These are phyloP conservation scores for Penicillium diatomitis DNA, from an alignment of 495 filamentous ascomycete species.

Conservation along the genomic window DNA sequence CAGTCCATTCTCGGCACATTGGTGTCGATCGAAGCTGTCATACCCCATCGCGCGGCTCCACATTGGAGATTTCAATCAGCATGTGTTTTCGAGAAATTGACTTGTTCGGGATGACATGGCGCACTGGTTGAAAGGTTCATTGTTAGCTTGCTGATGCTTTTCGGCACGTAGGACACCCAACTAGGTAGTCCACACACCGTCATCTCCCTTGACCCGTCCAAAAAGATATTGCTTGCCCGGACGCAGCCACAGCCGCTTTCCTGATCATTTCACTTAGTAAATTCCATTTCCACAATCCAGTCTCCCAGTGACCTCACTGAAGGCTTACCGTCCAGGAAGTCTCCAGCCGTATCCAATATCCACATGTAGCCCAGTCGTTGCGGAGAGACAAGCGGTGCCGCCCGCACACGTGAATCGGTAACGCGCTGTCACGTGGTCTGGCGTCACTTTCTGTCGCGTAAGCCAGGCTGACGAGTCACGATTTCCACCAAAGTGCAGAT, in stretches of 20 bases:
- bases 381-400: neutral
- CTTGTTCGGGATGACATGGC: slow-evolving; percentile 54
- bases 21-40: slow-evolving; percentile 7
- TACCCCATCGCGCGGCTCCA: slow-evolving; percentile 64
- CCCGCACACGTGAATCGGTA: slow-evolving; percentile 17
- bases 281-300: neutral
- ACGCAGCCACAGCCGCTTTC: slow-evolving; percentile 70
- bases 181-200: slow-evolving; percentile 19
- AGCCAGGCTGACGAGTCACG: neutral
- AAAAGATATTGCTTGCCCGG: slow-evolving; percentile 77
- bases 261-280: slow-evolving; percentile 28
- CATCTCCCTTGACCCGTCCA: slow-evolving; percentile 51
- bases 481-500: too few species aligned
- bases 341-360: slow-evolving; percentile 40
- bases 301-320: neutral
- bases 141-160: neutral
- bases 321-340: slow-evolving; percentile 31
- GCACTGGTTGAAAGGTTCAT: slow-evolving; percentile 24
- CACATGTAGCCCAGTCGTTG: slow-evolving; percentile 26
- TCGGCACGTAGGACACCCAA: neutral
- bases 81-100: slow-evolving; percentile 87
- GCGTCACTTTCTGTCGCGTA: slow-evolving; percentile 11
- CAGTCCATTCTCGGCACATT: neutral
- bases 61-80: slow-evolving; percentile 58
- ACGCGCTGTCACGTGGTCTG: slow-evolving; percentile 34